Conservation (phyloP, 176 grass and related monocot species). For the Avena atlantica region DNA sequence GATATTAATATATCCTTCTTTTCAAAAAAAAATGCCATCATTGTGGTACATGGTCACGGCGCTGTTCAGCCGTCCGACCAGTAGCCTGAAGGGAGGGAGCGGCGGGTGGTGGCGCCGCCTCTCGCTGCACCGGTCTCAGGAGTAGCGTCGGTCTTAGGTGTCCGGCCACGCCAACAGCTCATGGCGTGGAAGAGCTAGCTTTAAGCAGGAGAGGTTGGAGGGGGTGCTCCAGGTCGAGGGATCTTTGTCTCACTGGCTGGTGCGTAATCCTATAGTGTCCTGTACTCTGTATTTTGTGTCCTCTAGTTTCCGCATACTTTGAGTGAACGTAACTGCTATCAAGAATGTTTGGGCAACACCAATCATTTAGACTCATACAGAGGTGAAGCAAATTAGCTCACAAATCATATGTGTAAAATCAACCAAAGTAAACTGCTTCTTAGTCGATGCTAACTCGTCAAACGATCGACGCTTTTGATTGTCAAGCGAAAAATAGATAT, state of each 20-base stretch:
- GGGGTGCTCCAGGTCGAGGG: constrained; percentile 73
- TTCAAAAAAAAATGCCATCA: too few species aligned
- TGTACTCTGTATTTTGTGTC: background rate
- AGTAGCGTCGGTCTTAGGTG: background rate
- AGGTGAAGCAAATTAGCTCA: background rate
- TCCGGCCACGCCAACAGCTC: constrained; percentile 50
- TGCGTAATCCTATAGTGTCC: constrained; percentile 31
- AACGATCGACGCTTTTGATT: too few species aligned
- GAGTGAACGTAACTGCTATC: constrained; percentile 24
- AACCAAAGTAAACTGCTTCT: background rate
- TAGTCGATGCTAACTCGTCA: too few species aligned
- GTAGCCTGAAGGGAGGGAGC: too few species aligned
- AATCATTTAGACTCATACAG: background rate
- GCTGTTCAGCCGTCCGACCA: too few species aligned
- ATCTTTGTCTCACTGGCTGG: constrained; percentile 84
- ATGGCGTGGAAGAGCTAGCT: constrained; percentile 76
- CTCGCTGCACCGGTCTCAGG: too few species aligned
- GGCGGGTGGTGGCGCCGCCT: too few species aligned
- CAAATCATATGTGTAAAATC: background rate
- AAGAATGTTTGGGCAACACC: constrained; percentile 15
- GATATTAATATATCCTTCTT: too few species aligned
- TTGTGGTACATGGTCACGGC: too few species aligned
- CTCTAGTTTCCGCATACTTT: constrained; percentile 17
- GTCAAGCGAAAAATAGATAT: too few species aligned
- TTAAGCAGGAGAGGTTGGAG: constrained; percentile 89